Percentiles rank a stretch among this genome's conserved stretches.
These are phyloP conservation scores for Papiliotrema terrestris DNA, from an alignment of 1,284 basidiomycete species.

Conservation along the genomic window DNA sequence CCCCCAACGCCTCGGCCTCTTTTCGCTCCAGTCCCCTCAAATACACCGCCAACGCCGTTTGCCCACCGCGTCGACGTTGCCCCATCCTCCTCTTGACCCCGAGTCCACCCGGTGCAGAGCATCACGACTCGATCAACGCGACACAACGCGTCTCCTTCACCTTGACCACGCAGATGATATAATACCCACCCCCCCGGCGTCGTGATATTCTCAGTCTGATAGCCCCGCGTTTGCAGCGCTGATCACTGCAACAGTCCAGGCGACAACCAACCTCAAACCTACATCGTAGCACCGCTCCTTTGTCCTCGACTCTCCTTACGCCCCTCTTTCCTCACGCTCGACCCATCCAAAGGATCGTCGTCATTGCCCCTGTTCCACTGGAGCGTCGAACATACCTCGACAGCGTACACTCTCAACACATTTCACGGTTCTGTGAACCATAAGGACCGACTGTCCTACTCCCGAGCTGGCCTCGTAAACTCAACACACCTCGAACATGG, in stretches of 20 bases:
- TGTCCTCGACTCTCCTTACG: not conserved
- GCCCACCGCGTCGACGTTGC: too few species aligned
- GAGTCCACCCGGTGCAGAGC: too few species aligned
- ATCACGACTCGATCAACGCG: too few species aligned
- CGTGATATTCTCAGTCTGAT: not conserved
- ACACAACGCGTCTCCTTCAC: too few species aligned
- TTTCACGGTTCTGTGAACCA: constrained; percentile 2
- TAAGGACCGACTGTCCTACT: not conserved
- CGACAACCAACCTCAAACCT: not conserved
- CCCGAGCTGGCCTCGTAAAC: constrained; percentile 11
- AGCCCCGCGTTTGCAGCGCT: not conserved
- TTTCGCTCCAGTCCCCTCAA: too few species aligned
- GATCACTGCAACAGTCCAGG: constrained; percentile 1
- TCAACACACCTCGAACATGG: constrained; percentile 10
- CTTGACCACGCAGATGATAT: not conserved
- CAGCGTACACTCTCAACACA: not conserved
- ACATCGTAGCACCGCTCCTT: not conserved
- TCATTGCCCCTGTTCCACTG: not conserved
- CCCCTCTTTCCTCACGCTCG: not conserved
- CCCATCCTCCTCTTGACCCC: too few species aligned
- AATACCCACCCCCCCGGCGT: not conserved
- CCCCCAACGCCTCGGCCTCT: too few species aligned
- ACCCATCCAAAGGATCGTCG: not conserved
- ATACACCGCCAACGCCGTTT: too few species aligned
- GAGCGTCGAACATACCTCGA: not conserved